Percentiles rank a stretch among this genome's conserved stretches.
Conservation (phyloP, 352 stramenopile species). For the Phytophthora nicotianae region DNA sequence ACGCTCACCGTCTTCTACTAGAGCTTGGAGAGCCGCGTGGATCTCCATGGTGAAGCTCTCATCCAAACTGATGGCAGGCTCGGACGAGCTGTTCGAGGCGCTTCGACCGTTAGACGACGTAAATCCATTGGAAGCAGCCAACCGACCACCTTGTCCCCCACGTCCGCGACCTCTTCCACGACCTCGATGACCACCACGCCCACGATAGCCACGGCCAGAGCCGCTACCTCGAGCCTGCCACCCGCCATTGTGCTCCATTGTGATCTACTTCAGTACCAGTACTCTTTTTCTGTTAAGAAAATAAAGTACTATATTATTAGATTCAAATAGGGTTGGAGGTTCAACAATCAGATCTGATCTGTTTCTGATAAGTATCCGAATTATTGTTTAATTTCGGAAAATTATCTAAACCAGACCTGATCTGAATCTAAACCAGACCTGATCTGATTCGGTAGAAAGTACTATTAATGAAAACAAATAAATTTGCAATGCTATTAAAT, state of each 20-base stretch:
- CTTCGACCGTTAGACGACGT: conserved; percentile 1
- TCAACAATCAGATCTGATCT: too few relatives aligned
- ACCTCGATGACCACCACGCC: conserved; percentile 13
- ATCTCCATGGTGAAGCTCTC: conserved; percentile 79
- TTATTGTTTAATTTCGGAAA: too few relatives aligned
- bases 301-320: too few relatives aligned
- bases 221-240: conserved; percentile 9
- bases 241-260: conserved; percentile 18
- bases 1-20: conserved; percentile 62
- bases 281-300: too few relatives aligned
- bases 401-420: too few relatives aligned
- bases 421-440: too few relatives aligned
- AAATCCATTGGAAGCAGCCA: conserved; percentile 12
- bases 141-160: conserved; percentile 15
- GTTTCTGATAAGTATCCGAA: too few relatives aligned
- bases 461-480: too few relatives aligned
- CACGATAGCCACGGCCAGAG: conserved; percentile 4
- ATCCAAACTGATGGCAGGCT: conserved; percentile 57
- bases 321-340: too few relatives aligned
- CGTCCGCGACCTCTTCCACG: conserved; percentile 20
- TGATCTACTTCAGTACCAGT: too few relatives aligned
- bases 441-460: too few relatives aligned
- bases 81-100: conserved; percentile 6
- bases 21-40: conserved; percentile 57
- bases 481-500: too few relatives aligned